These are phyloP conservation scores for Cladosporium sp. DNA, from an alignment of 2,329 filamentous ascomycete genomes.

Conservation along the genomic window DNA sequence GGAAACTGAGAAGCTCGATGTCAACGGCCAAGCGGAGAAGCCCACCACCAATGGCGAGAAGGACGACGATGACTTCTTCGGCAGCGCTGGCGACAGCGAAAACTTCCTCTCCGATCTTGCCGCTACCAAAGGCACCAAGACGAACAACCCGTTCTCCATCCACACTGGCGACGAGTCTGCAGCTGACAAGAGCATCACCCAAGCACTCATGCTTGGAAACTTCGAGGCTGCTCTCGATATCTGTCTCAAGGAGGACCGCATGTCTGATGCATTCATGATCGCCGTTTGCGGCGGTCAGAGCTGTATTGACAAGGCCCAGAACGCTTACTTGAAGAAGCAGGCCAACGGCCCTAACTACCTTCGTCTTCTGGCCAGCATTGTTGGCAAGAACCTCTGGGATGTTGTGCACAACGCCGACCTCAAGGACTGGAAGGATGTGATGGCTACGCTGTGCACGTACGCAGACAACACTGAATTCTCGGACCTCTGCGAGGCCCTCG, in stretches of 20 bases:
- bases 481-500: slow-evolving; percentile 89
- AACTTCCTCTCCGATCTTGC: slow-evolving; percentile 82
- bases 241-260: slow-evolving; percentile 79
- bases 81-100: slow-evolving; percentile 65
- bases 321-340: slow-evolving; percentile 81
- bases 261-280: slow-evolving; percentile 96
- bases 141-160: slow-evolving; percentile 89
- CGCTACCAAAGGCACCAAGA: slow-evolving; percentile 85
- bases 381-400: slow-evolving; percentile 96
- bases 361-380: slow-evolving; percentile 82
- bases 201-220: slow-evolving; percentile 79
- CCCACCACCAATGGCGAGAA: slow-evolving; percentile 24
- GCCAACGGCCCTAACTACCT: slow-evolving; percentile 83
- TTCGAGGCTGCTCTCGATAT: slow-evolving; percentile 87
- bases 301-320: slow-evolving; percentile 88
- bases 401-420: slow-evolving; percentile 94
- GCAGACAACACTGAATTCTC: slow-evolving; percentile 87
- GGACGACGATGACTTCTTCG: slow-evolving; percentile 62
- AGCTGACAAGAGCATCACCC: slow-evolving; percentile 81
- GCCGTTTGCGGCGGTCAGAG: slow-evolving; percentile 94
- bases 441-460: slow-evolving; percentile 94
- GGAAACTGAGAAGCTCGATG: slow-evolving; percentile 32
- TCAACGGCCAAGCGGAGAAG: slow-evolving; percentile 53
- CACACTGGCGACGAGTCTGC: slow-evolving; percentile 78
- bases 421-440: slow-evolving; percentile 91